Evolutionary conservation across 345 rosid species (phyloP).

Genomic region (Barbarea vulgaris): DNA sequence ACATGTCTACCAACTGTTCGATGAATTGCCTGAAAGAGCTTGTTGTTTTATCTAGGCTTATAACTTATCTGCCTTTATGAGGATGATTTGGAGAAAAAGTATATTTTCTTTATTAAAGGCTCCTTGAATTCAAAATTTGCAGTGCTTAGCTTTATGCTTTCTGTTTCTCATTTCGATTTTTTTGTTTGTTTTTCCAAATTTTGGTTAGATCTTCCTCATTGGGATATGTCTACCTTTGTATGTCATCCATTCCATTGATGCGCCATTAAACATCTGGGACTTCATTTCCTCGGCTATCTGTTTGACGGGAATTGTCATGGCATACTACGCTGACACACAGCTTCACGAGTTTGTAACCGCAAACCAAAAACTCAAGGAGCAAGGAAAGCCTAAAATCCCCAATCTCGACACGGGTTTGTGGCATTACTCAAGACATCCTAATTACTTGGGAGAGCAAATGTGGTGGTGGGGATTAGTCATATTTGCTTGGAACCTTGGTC

Average conservation of each 20-base stretch:
- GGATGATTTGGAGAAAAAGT: neutral
- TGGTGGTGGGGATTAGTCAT: constrained; percentile 98
- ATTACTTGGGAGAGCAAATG: constrained; percentile 90
- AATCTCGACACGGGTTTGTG: constrained; percentile 84
- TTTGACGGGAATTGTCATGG: constrained; percentile 63
- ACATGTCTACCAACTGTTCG: constrained; percentile 37
- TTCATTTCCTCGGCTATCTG: constrained; percentile 61
- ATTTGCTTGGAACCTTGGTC: constrained; percentile 85
- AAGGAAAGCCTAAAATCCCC: constrained; percentile 68
- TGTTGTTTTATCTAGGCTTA: neutral
- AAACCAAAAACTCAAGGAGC: constrained; percentile 69
- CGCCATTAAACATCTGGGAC: constrained; percentile 68
- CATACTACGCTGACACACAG: constrained; percentile 81
- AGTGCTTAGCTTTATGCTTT: constrained; percentile 11
- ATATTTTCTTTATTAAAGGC: neutral
- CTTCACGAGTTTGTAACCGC: constrained; percentile 72
- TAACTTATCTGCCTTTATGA: neutral
- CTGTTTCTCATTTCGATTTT: constrained; percentile 6
- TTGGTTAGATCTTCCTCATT: constrained; percentile 71
- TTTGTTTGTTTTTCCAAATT: neutral
- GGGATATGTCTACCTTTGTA: constrained; percentile 81
- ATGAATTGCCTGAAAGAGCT: constrained; percentile 48
- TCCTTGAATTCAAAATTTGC: neutral
- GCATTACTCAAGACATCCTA: constrained; percentile 87
- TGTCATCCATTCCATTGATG: constrained; percentile 61